Base-by-base conservation (phyloP, 257 asterid species). In the Ligustrum vulgare region DNA sequence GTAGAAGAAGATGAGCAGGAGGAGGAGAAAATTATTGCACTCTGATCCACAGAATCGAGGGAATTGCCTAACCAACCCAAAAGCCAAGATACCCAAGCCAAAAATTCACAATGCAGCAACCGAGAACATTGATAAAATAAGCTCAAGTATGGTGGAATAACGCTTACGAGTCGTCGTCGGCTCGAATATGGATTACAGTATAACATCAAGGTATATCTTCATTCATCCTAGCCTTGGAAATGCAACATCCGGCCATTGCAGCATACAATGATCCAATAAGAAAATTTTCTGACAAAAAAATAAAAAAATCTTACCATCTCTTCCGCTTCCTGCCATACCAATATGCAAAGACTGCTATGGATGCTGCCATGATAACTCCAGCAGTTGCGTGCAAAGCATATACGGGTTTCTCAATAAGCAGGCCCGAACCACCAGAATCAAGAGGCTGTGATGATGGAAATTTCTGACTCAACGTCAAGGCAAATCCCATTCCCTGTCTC, bases 251-350 rank as follows among this genome's bases (percentile, higher is more conserved):
- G n/a, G 56, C 2, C 56, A n/a, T 16, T n/a, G 63, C 74, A 72
- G 70, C 70, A 65, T 54, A 77, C 80, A 83, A 18, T 23, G 37
- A 22, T 72, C 65, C 74, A 68, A 76, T 47, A 45, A 64, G 7
- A 34, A 35, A 4, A 51, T 37, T n/a, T 36, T 43, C 31, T 10
- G 22, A 32, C 20, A 75, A 32, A 72, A 69, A 0, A 28, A 28
- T n/a, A 23, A 43, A 0, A 2, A 37, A 56, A 43, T 12, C 70
- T 87, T 84, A 93, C 97, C 96, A 89, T 74, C 94, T 84, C 72
- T 88, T 76, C 37, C 97, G 91, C 86, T 79, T 88, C 80, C 81
- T 83, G 22, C 98, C 96, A 31, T 93, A 91, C 98, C 97, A 91
- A 78, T 88, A 93, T 6, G 94, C 97, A 58, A 93, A 87, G 22